Percentiles rank a stretch among this genome's conserved stretches.
These are phyloP conservation scores for Apiospora marii DNA, from an alignment of 2,329 filamentous ascomycete species.

Conservation along the genomic window DNA sequence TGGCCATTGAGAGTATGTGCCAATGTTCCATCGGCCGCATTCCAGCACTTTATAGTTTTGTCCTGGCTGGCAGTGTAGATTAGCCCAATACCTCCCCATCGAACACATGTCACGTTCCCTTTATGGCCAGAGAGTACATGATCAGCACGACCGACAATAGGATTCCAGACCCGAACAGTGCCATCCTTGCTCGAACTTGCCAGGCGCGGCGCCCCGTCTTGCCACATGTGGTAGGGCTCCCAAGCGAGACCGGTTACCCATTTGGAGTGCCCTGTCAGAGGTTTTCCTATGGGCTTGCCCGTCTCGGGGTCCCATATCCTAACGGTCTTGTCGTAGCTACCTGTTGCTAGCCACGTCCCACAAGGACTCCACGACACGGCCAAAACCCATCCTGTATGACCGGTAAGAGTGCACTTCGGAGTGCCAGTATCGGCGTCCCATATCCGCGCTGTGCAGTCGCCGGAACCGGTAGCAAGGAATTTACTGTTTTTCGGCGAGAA, in stretches of 20 bases:
- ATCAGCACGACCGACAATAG: slow-evolving; percentile 79
- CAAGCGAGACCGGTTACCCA: slow-evolving; percentile 89
- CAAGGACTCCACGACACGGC: slow-evolving; percentile 89
- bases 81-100: slow-evolving; percentile 89
- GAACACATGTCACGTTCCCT: slow-evolving; percentile 86
- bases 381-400: slow-evolving; percentile 90
- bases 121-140: slow-evolving; percentile 89
- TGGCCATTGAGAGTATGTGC: slow-evolving; percentile 82
- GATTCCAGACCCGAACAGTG: slow-evolving; percentile 88
- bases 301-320: slow-evolving; percentile 87
- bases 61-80: slow-evolving; percentile 90
- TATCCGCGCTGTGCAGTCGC: slow-evolving; percentile 89
- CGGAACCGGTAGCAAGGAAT: slow-evolving; percentile 85
- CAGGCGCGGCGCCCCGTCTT: slow-evolving; percentile 75
- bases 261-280: slow-evolving; percentile 85
- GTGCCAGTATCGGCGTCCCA: slow-evolving; percentile 97
- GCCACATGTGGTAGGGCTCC: slow-evolving; percentile 91
- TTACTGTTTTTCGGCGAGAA: slow-evolving; percentile 84
- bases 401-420: slow-evolving; percentile 83
- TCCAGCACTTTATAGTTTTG: slow-evolving; percentile 92
- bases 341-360: slow-evolving; percentile 81
- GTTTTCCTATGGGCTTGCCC: slow-evolving; percentile 74
- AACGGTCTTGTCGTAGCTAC: slow-evolving; percentile 93
- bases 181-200: slow-evolving; percentile 90
- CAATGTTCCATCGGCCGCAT: slow-evolving; percentile 78